Evolutionary conservation across 1,284 basidiomycete genomes (phyloP).

Genomic region (Baeospora myosura): DNA sequence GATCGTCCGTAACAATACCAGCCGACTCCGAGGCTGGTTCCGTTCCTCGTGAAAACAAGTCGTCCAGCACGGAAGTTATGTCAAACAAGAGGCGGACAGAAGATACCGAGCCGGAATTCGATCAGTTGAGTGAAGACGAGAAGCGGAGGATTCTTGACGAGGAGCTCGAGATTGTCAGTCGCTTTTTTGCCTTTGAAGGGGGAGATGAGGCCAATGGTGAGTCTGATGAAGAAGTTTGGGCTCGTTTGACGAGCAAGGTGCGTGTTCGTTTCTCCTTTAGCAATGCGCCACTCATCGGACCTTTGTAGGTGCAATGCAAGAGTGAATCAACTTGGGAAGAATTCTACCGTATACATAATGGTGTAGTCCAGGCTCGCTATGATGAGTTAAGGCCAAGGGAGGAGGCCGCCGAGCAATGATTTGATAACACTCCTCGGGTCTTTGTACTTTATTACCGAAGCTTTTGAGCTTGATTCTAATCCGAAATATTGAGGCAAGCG

Average conservation of each 20-base stretch:
- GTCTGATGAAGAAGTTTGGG: conserved; percentile 36
- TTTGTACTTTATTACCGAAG: no score
- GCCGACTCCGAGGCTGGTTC: no score
- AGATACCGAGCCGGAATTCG: not conserved
- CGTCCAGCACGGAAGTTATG: no score
- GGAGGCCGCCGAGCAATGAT: no score
- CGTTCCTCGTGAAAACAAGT: not conserved
- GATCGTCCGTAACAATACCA: no score
- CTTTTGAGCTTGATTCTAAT: no score
- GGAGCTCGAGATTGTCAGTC: conserved; percentile 41
- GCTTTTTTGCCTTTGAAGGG: conserved; percentile 44
- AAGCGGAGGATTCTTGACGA: no score
- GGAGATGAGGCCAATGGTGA: conserved; percentile 24
- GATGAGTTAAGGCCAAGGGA: no score
- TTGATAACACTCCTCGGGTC: no score
- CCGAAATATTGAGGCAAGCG: no score
- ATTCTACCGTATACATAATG: conserved; percentile 43
- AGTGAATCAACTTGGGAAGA: conserved; percentile 45
- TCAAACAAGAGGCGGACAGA: not conserved
- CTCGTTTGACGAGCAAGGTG: conserved; percentile 30
- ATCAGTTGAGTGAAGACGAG: no score
- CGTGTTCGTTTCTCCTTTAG: conserved; percentile 8
- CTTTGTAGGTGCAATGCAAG: conserved; percentile 36
- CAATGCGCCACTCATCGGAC: conserved; percentile 7
- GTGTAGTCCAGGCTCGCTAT: conserved; percentile 35